Conservation (phyloP, 2,329 filamentous ascomycete species). For the Alternaria angustiovoidea region DNA sequence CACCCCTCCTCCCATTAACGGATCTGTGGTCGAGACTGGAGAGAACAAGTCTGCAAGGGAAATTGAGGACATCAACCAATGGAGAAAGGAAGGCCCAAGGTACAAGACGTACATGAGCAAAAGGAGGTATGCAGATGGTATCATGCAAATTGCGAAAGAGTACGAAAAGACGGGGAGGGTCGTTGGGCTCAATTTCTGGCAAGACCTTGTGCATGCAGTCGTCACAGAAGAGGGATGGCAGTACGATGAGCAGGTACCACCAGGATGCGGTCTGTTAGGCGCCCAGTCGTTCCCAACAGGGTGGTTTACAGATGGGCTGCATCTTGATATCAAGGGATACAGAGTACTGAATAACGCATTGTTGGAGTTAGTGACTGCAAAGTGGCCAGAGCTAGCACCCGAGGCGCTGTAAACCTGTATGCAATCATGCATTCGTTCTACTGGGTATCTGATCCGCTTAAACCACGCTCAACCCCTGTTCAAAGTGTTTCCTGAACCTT, state of each 20-base stretch:
- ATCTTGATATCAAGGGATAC: constrained; percentile 46
- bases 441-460: constrained; percentile 23
- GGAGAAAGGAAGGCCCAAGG: constrained; percentile 25
- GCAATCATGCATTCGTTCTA: background rate
- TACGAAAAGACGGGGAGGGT: constrained; percentile 47
- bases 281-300: constrained; percentile 42
- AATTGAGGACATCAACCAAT: constrained; percentile 9
- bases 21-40: constrained; percentile 16
- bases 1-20: constrained; percentile 50
- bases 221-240: constrained; percentile 35
- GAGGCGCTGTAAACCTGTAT: constrained; percentile 20
- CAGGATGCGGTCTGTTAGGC: constrained; percentile 46
- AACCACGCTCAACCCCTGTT: constrained; percentile 68
- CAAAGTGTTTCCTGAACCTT: constrained; percentile 81
- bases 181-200: constrained; percentile 48
- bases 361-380: constrained; percentile 29
- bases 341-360: constrained; percentile 36
- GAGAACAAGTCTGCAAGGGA: constrained; percentile 2
- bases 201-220: constrained; percentile 33
- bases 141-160: constrained; percentile 47
- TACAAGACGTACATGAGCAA: constrained; percentile 51
- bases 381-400: constrained; percentile 45
- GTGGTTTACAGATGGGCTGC: constrained; percentile 52
- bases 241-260: constrained; percentile 43
- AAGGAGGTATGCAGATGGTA: constrained; percentile 49